Evolutionary conservation across 2,329 filamentous ascomycete genomes (phyloP), one percentile per base, ranked within the genome.

Genomic region (Botrytis squamosa): DNA sequence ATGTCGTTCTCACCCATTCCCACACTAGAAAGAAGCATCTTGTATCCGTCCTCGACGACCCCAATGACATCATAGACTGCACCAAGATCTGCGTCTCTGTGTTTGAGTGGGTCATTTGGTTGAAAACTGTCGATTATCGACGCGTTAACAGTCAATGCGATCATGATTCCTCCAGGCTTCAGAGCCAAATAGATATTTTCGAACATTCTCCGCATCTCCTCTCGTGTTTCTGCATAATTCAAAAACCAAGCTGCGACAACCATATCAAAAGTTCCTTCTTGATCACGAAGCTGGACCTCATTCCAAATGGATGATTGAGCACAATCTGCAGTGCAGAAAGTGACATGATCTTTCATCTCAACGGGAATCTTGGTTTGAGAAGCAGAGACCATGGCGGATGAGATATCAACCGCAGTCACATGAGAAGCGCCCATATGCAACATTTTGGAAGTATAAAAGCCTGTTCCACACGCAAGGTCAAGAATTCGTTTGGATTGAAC

Each of bases 381-480:
- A 40, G 67, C 38, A 22, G 67, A 46, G 14, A 70, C 33, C 67
- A 70, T 70, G 8, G 1, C 18, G 5, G 67, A n/a, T 18, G 67
- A 70, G 52, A 70, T 70, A 36, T 70, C 67, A 5, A 70, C 12
- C 3, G 67, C 67, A 12, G 67, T 70, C 22, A 70, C 40, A 29
- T 70, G 52, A 16, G 67, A 57, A 57, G 67, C 67, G 22, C 67
- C 67, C 52, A 52, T 60, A 10, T n/a, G n/a, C 25, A 60, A 4
- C n/a, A 70, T 20, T 16, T 60, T 4, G n/a, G n/a, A 38, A 22
- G 52, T 60, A 25, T 70, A 70, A 16, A 70, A 59, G 10, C 67
- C 67, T 18, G 67, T 70, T 14, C 67, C 52, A 40, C 67, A 70
- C 42, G 67, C 67, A 29, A 70, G 67, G 36, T 70, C 67, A 16